These are phyloP conservation scores for Tolypocladium guangdongense DNA, from an alignment of 2,329 filamentous ascomycete species.

Conservation along the genomic window DNA sequence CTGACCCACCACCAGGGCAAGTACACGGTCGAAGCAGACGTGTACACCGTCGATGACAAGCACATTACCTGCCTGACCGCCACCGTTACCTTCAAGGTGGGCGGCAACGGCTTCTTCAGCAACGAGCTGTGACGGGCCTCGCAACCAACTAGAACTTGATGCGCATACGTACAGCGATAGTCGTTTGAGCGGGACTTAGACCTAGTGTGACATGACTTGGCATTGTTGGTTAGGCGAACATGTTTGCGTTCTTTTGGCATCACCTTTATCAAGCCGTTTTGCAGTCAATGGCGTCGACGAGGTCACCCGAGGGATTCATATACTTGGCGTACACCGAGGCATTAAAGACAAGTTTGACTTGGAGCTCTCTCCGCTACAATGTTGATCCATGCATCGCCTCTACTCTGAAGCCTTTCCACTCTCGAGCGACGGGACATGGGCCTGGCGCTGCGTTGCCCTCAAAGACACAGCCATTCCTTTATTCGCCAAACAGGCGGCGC, in stretches of 20 bases:
- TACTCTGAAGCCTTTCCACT: background rate
- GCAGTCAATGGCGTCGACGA: background rate
- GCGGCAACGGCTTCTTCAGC: slow-evolving; percentile 26
- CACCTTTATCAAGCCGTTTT: background rate
- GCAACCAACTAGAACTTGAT: background rate
- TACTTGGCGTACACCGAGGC: background rate
- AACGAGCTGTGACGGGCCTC: slow-evolving; percentile 26
- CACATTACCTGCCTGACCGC: slow-evolving; percentile 83
- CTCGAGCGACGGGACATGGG: background rate
- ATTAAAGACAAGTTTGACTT: background rate
- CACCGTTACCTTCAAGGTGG: slow-evolving; percentile 46
- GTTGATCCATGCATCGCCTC: background rate
- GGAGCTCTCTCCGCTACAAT: background rate
- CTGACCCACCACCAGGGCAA: slow-evolving; percentile 51
- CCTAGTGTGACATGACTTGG: background rate
- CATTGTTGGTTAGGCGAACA: background rate
- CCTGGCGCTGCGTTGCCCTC: background rate
- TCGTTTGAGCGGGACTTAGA: background rate
- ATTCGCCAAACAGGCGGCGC: slow-evolving; percentile 56
- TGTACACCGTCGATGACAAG: slow-evolving; percentile 59
- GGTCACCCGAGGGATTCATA: background rate
- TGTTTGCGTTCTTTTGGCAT: background rate
- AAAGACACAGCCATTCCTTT: slow-evolving; percentile 12
- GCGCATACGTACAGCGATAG: background rate
- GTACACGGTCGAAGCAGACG: slow-evolving; percentile 82